phyloP scores from a whole-genome alignment of 176 grass and related monocot species.

The Eleusine coracana region DNA sequence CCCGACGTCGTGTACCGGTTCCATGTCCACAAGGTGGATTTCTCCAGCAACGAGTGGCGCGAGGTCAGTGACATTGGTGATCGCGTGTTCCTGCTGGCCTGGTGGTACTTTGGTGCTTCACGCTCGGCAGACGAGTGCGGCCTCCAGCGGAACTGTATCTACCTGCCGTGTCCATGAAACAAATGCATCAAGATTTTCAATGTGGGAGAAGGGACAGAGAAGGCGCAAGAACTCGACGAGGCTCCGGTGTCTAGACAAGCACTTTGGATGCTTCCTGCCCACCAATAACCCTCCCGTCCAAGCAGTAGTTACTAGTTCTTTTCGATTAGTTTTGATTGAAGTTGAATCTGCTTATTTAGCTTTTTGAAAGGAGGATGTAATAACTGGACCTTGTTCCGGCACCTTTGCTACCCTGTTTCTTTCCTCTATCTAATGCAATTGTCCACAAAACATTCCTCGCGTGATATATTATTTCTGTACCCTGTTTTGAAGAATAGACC shows the following conservation, averaged over 20 bases:
- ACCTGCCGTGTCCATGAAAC: background rate
- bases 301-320: no score
- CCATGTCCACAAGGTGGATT: no score
- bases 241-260: background rate
- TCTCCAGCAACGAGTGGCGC: no score
- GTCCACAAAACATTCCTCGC: background rate
- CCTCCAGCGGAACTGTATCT: background rate
- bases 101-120: background rate
- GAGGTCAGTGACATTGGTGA: background rate
- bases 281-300: background rate
- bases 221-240: background rate
- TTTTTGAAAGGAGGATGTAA: background rate
- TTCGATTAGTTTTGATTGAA: no score
- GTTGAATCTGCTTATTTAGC: no score
- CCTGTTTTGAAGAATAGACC: background rate
- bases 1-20: no score
- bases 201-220: background rate
- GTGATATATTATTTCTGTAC: background rate
- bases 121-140: background rate
- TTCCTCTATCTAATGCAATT: background rate
- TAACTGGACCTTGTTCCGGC: background rate
- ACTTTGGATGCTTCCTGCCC: background rate
- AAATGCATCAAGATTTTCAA: background rate
- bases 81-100: no score
- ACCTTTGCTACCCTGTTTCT: no score